Conservation (phyloP, 2,329 filamentous ascomycete genomes). For the Amylocarpus encephaloides region DNA sequence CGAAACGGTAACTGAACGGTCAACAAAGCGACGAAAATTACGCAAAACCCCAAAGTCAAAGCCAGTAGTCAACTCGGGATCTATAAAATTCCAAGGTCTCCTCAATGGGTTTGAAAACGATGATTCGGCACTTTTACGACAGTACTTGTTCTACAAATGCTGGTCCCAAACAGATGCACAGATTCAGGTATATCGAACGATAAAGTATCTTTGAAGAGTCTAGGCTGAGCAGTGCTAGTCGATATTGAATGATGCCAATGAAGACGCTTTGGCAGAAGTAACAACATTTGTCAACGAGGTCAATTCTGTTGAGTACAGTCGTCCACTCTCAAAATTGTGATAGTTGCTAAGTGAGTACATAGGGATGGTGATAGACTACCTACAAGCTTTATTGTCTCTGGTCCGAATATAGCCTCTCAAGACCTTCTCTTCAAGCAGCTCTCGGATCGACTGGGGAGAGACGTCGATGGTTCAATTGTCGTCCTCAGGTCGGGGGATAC, state of each 20-base stretch:
- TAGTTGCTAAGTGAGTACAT: constrained; percentile 4
- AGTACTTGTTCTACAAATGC: constrained; percentile 52
- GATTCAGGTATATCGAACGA: constrained; percentile 47
- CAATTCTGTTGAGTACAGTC: constrained; percentile 22
- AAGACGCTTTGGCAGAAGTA: constrained; percentile 53
- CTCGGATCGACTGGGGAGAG: constrained; percentile 45
- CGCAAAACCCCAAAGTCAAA: constrained; percentile 16
- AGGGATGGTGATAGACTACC: constrained; percentile 37
- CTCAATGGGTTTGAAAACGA: constrained; percentile 48
- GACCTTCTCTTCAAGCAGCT: constrained; percentile 68
- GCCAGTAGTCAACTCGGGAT: neutral
- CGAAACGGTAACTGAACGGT: constrained; percentile 20
- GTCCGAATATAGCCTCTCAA: constrained; percentile 72
- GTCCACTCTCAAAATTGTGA: neutral
- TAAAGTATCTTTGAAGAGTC: constrained; percentile 18
- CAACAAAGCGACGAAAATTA: constrained; percentile 33
- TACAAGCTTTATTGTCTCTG: constrained; percentile 67
- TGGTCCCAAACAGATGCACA: constrained; percentile 60
- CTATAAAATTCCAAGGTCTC: constrained; percentile 42
- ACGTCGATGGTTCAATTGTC: constrained; percentile 51
- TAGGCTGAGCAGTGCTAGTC: constrained; percentile 34
- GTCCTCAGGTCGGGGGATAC: constrained; percentile 63
- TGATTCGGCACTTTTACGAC: constrained; percentile 45
- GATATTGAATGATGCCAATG: constrained; percentile 55
- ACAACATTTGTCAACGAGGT: constrained; percentile 46